Evolutionary conservation across 169 alveolate species (phyloP), one percentile per base, ranked within the genome.

Genomic region (Plasmodium knowlesi): DNA sequence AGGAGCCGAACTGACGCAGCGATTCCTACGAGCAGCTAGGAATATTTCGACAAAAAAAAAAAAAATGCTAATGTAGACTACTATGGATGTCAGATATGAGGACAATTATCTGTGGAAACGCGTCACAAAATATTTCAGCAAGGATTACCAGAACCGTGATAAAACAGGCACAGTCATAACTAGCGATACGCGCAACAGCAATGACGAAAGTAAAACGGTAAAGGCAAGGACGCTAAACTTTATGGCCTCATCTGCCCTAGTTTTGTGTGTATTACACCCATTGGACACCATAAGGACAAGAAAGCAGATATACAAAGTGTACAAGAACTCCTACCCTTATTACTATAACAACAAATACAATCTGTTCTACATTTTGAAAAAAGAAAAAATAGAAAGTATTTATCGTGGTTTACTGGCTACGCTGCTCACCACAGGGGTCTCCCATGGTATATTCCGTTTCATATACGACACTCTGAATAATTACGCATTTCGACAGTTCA

Each of bases 331-430:
- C 16, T 89, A 89, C 53, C 94, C 94, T 25, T 89, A 89, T 89
- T 89, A 89, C 73, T 89, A 89, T 79, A 89, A 89, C 71, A 89
- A 89, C 54, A 89, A 79, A 73, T 89, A 89, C 82, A 89, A 80
- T 79, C 50, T 89, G 43, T 89, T 89, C 25, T 89, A 89, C 37
- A 89, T 89, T 22, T 41, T 89, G 41, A 89, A 79, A 79, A 89
- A 89, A 19, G 94, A 89, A 73, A 89, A 89, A 89, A 9, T 89
- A 28, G 94, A 89, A 89, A 89, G 94, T 22, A 30, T 89, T 57
- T 89, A 89, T 54, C 94, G 94, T 61, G 94, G 94, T 19, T 61
- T 89, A 70, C 16, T 89, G 53, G 94, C 94, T 57, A 89, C 90
- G 34, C 79, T 89, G 82, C 46, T 89, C 34, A 89, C 94, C 32